phyloP scores from a whole-genome alignment of 1,284 basidiomycete genomes.

The Puccinia hordei region DNA sequence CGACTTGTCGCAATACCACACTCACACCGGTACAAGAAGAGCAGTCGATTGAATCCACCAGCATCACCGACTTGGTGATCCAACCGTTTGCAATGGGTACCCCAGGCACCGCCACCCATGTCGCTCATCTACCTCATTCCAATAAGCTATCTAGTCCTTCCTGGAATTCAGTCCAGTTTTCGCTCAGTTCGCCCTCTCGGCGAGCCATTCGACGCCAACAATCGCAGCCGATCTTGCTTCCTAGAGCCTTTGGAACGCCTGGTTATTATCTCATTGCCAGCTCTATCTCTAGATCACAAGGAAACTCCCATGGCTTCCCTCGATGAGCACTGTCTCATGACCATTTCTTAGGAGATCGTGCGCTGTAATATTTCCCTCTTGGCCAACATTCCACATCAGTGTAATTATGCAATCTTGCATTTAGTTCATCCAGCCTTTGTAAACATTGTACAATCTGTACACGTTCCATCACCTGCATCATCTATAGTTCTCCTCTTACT shows the following conservation, averaged over 20 bases:
- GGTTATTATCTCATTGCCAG: slow-evolving; percentile 43
- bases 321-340: not conserved
- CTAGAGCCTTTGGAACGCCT: slow-evolving; percentile 28
- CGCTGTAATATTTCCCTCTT: too few species aligned
- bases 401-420: too few species aligned
- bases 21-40: slow-evolving; percentile 23
- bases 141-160: not conserved
- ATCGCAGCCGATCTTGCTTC: slow-evolving; percentile 25
- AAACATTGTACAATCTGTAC: too few species aligned
- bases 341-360: too few species aligned
- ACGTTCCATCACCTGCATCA: too few species aligned
- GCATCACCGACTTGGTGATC: not conserved
- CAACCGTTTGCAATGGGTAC: not conserved
- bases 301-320: slow-evolving; percentile 4
- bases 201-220: slow-evolving; percentile 12
- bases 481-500: too few species aligned
- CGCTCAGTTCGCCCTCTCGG: not conserved
- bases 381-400: too few species aligned
- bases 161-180: slow-evolving; percentile 7
- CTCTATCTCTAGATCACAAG: slow-evolving; percentile 23
- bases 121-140: not conserved
- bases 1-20: not conserved
- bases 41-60: not conserved
- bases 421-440: too few species aligned
- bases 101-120: not conserved